Conservation (phyloP, 2,329 filamentous ascomycete genomes). For the Zymoseptoria passerinii region DNA sequence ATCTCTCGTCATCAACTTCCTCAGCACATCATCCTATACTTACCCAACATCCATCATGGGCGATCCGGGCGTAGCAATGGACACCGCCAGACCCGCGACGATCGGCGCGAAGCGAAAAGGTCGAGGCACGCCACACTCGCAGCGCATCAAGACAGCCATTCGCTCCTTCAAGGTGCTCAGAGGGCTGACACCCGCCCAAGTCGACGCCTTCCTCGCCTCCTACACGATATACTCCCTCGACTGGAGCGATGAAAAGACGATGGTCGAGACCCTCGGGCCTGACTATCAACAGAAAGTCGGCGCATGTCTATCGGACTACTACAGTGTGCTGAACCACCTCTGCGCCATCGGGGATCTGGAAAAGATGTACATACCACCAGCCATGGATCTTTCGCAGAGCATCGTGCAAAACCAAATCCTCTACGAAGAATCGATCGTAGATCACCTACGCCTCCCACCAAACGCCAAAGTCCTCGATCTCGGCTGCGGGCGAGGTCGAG, state of each 20-base stretch:
- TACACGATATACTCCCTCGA: conserved; percentile 26
- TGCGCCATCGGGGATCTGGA: conserved; percentile 26
- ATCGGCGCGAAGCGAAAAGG: conserved; percentile 3
- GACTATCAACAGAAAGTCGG: conserved; percentile 23
- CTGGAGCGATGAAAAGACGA: conserved; percentile 22
- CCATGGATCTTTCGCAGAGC: conserved; percentile 16
- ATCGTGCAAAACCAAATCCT: conserved; percentile 21
- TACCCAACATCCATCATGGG: background rate
- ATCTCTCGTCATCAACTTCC: background rate
- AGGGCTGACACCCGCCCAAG: conserved; percentile 20
- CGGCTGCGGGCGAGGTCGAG: conserved; percentile 24
- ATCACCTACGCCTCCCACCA: conserved; percentile 19
- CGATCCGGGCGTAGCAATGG: background rate
- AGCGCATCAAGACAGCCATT: conserved; percentile 20
- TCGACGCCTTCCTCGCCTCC: conserved; percentile 24
- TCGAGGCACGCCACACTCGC: conserved; percentile 9
- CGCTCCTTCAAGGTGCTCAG: conserved; percentile 20
- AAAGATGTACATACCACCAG: conserved; percentile 27
- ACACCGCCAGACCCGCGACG: background rate
- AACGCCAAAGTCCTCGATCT: conserved; percentile 24
- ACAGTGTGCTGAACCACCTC: conserved; percentile 24
- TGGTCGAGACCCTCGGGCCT: conserved; percentile 21
- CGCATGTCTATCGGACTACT: conserved; percentile 23
- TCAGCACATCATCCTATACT: background rate
- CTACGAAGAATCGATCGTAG: conserved; percentile 23